Base-by-base conservation (phyloP, 2,329 filamentous ascomycete species). In the Aspergillus thermomutatus region DNA sequence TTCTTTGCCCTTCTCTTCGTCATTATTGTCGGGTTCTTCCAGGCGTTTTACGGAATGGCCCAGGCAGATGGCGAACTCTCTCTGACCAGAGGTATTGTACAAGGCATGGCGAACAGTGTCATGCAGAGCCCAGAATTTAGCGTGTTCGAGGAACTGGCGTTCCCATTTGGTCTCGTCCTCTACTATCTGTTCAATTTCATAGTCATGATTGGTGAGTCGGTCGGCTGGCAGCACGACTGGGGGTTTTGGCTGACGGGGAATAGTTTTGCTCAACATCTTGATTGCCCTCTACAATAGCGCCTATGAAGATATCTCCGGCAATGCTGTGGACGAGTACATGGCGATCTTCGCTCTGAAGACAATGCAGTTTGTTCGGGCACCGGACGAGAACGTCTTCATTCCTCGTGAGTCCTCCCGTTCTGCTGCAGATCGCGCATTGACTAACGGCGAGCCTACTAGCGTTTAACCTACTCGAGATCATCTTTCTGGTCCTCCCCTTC, bases 151-250 rank as follows among this genome's bases (percentile, higher is more conserved):
- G 83, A 87, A 25, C 99, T 97, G 71, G 90, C 89, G 23, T 92
- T 90, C 11, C 94, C 94, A 0, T 99, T 97, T 72, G 94, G 94
- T 8, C 84, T 96, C 51, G 90, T 97, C 31, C 87, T 99, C 9
- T 99, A 99, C 79, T 99, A 99, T 78, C 85, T 95, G 70, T 99
- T 97, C 75, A 96, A 93, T 19, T 99, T 99, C 69, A 87, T 97
- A 41, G 90, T 99, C 68, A 97, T 96, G 89, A 92, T 94, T 61
- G 69, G 77, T 79, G 66, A 63, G 73, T 67, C 49, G 19, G 6
- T 28, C 10, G 26, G n/a, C 37, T 41, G 7, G 26, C 17, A 25
- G n/a, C n/a, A 28, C 27, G 14, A 14, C 17, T n/a, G 9, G 9
- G 27, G 14, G 43, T 50, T 48, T 45, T 28, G 28, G 28, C 55